Conservation (phyloP, 2,329 filamentous ascomycete genomes). For the Pestalotiopsis sp. region DNA sequence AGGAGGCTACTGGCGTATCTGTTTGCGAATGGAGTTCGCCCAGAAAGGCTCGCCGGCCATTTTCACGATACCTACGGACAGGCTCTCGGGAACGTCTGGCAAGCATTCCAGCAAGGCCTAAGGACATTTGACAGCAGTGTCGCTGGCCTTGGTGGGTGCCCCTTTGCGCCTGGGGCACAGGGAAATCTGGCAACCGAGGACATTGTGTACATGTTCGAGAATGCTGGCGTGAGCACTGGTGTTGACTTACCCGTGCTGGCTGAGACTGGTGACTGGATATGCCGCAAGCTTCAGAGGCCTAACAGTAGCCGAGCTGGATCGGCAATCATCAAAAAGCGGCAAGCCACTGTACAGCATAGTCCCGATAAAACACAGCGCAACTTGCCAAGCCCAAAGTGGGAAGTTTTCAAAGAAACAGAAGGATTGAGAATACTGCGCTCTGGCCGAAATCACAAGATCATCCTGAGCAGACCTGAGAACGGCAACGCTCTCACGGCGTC, state of each 20-base stretch:
- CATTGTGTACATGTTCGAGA: constrained; percentile 77
- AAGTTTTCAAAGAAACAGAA: neutral
- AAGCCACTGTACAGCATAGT: neutral
- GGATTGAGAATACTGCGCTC: constrained; percentile 30
- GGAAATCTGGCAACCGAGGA: constrained; percentile 88
- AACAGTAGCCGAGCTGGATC: neutral
- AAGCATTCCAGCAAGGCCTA: constrained; percentile 77
- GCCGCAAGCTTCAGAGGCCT: neutral
- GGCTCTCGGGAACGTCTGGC: constrained; percentile 79
- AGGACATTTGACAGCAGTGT: constrained; percentile 80
- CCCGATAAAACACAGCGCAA: neutral
- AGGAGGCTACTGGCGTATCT: constrained; percentile 13
- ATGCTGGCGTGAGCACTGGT: constrained; percentile 74
- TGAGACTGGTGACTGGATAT: constrained; percentile 56
- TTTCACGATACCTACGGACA: constrained; percentile 90
- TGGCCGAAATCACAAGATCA: constrained; percentile 26
- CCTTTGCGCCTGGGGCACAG: constrained; percentile 82
- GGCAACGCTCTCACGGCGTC: constrained; percentile 40
- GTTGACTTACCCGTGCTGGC: constrained; percentile 69
- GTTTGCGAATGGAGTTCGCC: neutral
- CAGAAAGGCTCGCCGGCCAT: constrained; percentile 44
- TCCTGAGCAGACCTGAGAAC: constrained; percentile 37
- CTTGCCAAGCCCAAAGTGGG: neutral
- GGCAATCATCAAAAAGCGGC: neutral
- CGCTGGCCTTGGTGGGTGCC: constrained; percentile 80